Base-by-base conservation (phyloP, 2,329 filamentous ascomycete species). In the Paradendryphiella salina region DNA sequence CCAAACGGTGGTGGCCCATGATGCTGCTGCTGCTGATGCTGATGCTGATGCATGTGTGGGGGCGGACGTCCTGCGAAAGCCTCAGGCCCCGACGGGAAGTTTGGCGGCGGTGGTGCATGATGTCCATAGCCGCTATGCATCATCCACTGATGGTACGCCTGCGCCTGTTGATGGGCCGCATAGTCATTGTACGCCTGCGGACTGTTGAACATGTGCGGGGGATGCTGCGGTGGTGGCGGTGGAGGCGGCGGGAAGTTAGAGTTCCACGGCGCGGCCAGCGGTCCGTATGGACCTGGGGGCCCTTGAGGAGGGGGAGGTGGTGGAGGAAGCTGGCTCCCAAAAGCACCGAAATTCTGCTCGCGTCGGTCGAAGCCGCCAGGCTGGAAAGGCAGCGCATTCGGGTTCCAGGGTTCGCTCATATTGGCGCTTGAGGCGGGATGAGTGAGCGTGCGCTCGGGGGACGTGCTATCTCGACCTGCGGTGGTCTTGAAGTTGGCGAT, bases 351-450 rank as follows among this genome's bases (percentile, higher is more conserved):
- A 38, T 50, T 46, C 50, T 52, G 54, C 38, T 53, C 50, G 34
- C 39, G 56, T 33, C 41, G 50, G 20, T 31, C 43, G 26, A 32
- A 35, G 28, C 55, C 57, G 29, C 46, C 55, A n/a, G 56, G 61
- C 46, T 49, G 48, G 37, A 64, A 65, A 6, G 60, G 60, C 45
- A 56, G 45, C 28, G 61, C 61, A 33, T 57, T 44, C 9, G 61
- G 59, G 1, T 64, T 64, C 47, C 51, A 54, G 43, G 57, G 40
- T 3, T 61, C 55, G 49, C 56, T 64, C 62, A 66, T 66, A 17
- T 54, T 36, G 58, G 55, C 23, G 51, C 46, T 39, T 50, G 50
- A n/a, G 46, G 45, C 37, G 44, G 38, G 35, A 15, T 44, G 34
- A 28, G 32, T 35, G 50, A 48, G 32, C 41, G 45, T 31, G 20